phyloP scores from a whole-genome alignment of 1,284 basidiomycete genomes.

The Irpex sp. region DNA sequence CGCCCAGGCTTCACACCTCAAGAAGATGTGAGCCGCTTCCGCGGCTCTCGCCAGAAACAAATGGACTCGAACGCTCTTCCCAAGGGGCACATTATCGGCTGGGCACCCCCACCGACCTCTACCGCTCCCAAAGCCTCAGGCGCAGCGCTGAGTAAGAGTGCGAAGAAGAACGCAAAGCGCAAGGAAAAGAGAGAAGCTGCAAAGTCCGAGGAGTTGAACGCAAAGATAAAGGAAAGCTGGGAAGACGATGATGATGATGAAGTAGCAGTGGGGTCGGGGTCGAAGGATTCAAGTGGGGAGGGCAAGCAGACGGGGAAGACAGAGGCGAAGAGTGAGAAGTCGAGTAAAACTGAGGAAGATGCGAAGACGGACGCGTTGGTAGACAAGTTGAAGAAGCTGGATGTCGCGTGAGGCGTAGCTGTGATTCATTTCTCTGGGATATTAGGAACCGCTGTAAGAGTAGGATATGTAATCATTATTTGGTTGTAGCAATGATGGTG shows the following conservation, averaged over 20 bases:
- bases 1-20: constrained; percentile 93
- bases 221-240: constrained; percentile 66
- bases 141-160: constrained; percentile 46
- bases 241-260: constrained; percentile 69
- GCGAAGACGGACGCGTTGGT: constrained; percentile 31
- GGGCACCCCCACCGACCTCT: constrained; percentile 55
- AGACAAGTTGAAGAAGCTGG: constrained; percentile 43
- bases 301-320: constrained; percentile 10
- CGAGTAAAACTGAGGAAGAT: constrained; percentile 13
- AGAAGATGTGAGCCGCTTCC: constrained; percentile 87
- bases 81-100: constrained; percentile 77
- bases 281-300: constrained; percentile 9
- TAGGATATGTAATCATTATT: neutral
- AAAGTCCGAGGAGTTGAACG: constrained; percentile 27
- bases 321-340: constrained; percentile 7
- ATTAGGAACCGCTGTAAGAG: neutral
- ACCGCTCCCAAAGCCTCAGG: constrained; percentile 16
- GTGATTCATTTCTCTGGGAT: constrained; percentile 4
- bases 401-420: constrained; percentile 25
- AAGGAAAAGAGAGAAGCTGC: constrained; percentile 64
- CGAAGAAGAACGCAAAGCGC: constrained; percentile 79
- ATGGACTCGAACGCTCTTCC: constrained; percentile 61
- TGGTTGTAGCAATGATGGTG: neutral
- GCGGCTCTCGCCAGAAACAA: constrained; percentile 70
- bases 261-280: constrained; percentile 17